These are phyloP conservation scores for Microbotryomycetes sp. DNA, from an alignment of 1,284 basidiomycete genomes.

Conservation along the genomic window DNA sequence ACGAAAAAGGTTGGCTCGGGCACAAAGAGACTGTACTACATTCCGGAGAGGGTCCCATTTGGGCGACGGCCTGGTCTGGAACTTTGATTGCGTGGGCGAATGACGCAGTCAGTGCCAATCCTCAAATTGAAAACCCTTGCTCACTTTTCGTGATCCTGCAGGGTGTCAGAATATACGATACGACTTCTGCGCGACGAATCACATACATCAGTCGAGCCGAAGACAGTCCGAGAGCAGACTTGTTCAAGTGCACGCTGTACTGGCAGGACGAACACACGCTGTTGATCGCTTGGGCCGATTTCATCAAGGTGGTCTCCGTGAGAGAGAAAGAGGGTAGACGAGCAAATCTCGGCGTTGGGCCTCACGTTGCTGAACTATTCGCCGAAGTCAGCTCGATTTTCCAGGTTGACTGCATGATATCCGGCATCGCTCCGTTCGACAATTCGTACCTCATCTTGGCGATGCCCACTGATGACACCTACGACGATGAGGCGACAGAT, in stretches of 20 bases:
- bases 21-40: constrained; percentile 85
- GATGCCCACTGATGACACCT: constrained; percentile 47
- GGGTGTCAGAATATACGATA: constrained; percentile 94
- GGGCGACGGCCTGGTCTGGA: constrained; percentile 80
- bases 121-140: background rate
- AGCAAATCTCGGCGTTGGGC: constrained; percentile 15
- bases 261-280: constrained; percentile 90
- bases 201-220: constrained; percentile 76
- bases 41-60: constrained; percentile 87
- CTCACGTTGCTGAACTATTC: constrained; percentile 26
- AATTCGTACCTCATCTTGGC: constrained; percentile 72
- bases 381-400: constrained; percentile 88
- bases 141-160: too few relatives aligned
- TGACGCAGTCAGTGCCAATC: constrained; percentile 66
- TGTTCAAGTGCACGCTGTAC: constrained; percentile 82
- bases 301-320: constrained; percentile 70
- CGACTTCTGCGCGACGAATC: constrained; percentile 66
- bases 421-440: constrained; percentile 75
- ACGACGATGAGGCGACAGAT: constrained; percentile 53
- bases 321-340: constrained; percentile 24
- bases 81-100: constrained; percentile 93
- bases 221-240: constrained; percentile 77
- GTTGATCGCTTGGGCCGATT: constrained; percentile 88
- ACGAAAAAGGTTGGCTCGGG: constrained; percentile 95
- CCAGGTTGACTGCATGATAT: constrained; percentile 90